Evolutionary conservation across 2,329 filamentous ascomycete genomes (phyloP), one percentile per base, ranked within the genome.

Genomic region (Periconia digitata): DNA sequence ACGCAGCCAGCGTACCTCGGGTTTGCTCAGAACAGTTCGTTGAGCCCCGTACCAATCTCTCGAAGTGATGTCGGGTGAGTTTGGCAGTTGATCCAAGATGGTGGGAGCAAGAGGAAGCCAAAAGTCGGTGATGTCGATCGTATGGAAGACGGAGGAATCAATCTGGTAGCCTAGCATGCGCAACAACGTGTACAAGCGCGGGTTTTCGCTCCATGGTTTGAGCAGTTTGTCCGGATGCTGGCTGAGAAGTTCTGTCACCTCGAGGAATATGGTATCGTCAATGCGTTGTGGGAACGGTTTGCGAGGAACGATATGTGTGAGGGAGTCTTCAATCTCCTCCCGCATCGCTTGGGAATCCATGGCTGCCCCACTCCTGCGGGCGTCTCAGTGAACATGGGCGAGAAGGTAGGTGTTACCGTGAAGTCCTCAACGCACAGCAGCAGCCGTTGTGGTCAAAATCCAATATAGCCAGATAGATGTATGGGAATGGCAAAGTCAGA

Each of bases 261-360:
- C 53, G 8, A 55, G 51, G 44, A 60, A 60, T 15, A 58, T 46
- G 38, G 57, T 39, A 21, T 60, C 57, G 45, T 60, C 57, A 37
- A 60, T 44, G 22, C 50, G 53, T 22, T 56, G 54, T 7, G 46
- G 46, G 18, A 50, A 54, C 5, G 49, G 55, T 18, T 47, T 29
- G 35, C 37, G 39, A 16, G 56, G 56, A 15, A 59, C 47, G 20
- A 47, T 43, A 44, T 54, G 46, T 39, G 43, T 17, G 38, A 60
- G 46, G 13, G 34, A 17, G 36, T 50, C 46, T 23, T 56, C 57
- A 17, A 44, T 27, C 37, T 49, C 46, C 29, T 41, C 49, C 43
- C 35, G 49, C 18, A 29, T 22, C 16, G 27, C 27, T 10, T 41
- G 23, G 37, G 36, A 24, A 7, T 51, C 49, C 42, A 51, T 49